A percentile compares a stretch with the other conserved stretches of the same genome.
Conservation (phyloP, 1,284 basidiomycete genomes). For the Athelia sp. region DNA sequence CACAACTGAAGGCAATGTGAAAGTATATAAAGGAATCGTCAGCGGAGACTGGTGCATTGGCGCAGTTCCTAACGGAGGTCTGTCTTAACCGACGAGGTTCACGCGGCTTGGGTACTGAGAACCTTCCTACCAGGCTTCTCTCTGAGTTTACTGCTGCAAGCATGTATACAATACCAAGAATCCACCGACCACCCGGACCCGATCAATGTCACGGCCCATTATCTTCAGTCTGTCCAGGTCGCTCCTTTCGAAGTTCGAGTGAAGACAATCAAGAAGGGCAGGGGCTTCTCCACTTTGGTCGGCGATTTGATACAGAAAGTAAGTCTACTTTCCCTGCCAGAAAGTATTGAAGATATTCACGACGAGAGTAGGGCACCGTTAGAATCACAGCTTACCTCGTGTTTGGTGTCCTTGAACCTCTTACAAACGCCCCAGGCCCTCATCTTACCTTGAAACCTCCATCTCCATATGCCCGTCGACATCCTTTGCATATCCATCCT, state of each 20-base stretch:
- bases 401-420: constrained; percentile 43
- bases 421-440: constrained; percentile 10
- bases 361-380: constrained; percentile 30
- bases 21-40: too few relatives aligned
- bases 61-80: too few relatives aligned
- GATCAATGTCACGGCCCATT: constrained; percentile 57
- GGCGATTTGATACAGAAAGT: constrained; percentile 57
- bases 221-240: constrained; percentile 35
- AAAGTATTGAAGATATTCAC: too few relatives aligned
- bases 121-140: constrained; percentile 43
- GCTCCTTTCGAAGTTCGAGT: constrained; percentile 42
- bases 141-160: constrained; percentile 47
- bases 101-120: too few relatives aligned
- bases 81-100: too few relatives aligned
- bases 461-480: constrained; percentile 44
- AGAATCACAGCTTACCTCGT: constrained; percentile 49
- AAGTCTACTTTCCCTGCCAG: constrained; percentile 15
- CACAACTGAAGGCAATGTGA: too few relatives aligned
- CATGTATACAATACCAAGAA: constrained; percentile 46
- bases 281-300: constrained; percentile 45
- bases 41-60: too few relatives aligned
- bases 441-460: constrained; percentile 12
- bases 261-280: constrained; percentile 39
- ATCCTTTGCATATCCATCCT: constrained; percentile 51
- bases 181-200: constrained; percentile 44